Conservation (phyloP, 2,329 filamentous ascomycete genomes). For the Nannizzia gypsea region DNA sequence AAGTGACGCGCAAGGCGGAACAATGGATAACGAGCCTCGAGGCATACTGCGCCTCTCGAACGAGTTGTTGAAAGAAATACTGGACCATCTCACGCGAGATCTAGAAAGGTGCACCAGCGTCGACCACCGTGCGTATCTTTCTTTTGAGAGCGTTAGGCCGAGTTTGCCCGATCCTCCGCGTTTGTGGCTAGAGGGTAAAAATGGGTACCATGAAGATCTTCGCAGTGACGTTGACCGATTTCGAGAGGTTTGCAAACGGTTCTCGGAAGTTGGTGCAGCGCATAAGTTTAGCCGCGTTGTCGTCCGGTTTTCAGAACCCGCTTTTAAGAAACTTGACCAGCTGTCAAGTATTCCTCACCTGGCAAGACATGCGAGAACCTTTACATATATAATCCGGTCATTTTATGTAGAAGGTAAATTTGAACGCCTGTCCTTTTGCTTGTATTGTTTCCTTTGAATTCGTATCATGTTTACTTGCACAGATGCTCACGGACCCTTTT, state of each 20-base stretch:
- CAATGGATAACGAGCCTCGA: slow-evolving; percentile 16
- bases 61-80: slow-evolving; percentile 40
- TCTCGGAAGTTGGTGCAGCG: slow-evolving; percentile 38
- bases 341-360: slow-evolving; percentile 38
- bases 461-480: not conserved
- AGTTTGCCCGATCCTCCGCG: slow-evolving; percentile 18
- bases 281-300: slow-evolving; percentile 42
- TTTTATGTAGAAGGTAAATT: slow-evolving; percentile 40
- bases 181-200: slow-evolving; percentile 13
- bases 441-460: not conserved
- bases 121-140: slow-evolving; percentile 43
- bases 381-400: slow-evolving; percentile 45
- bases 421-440: slow-evolving; percentile 6
- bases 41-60: slow-evolving; percentile 27
- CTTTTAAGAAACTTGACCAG: slow-evolving; percentile 37
- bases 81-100: slow-evolving; percentile 43
- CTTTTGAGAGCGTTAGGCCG: slow-evolving; percentile 44
- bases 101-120: slow-evolving; percentile 41
- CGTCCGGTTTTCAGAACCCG: slow-evolving; percentile 38
- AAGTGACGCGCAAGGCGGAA: not conserved
- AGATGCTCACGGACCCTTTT: not conserved
- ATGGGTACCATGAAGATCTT: slow-evolving; percentile 11
- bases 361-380: slow-evolving; percentile 40
- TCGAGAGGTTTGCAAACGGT: slow-evolving; percentile 36
- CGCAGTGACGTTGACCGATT: slow-evolving; percentile 23